Conservation (phyloP, 2,329 filamentous ascomycete genomes). For the Aspergillus clavatus region DNA sequence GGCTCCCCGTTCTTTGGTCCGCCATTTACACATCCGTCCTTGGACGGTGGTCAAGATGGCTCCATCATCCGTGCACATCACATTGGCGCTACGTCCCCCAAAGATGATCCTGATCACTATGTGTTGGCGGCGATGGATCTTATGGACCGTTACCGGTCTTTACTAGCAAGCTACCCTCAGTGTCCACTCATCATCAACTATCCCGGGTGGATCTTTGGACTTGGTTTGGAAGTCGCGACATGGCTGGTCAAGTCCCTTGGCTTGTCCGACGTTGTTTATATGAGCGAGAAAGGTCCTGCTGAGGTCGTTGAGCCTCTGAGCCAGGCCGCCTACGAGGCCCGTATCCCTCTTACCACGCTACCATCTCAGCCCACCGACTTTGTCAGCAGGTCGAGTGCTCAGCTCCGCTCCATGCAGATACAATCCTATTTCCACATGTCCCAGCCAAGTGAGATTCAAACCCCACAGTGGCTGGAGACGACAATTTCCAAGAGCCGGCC, state of each 20-base stretch:
- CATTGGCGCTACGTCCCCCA: slow-evolving; percentile 50
- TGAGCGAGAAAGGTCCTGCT: slow-evolving; percentile 47
- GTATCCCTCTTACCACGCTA: slow-evolving; percentile 42
- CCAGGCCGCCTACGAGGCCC: slow-evolving; percentile 34
- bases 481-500: slow-evolving; percentile 45
- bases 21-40: slow-evolving; percentile 49
- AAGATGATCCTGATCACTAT: slow-evolving; percentile 55
- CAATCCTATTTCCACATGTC: slow-evolving; percentile 57
- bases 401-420: slow-evolving; percentile 55
- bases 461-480: slow-evolving; percentile 42
- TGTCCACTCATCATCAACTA: slow-evolving; percentile 55
- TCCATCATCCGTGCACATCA: slow-evolving; percentile 49
- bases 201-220: slow-evolving; percentile 52
- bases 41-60: slow-evolving; percentile 32
- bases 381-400: slow-evolving; percentile 45
- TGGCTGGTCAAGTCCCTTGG: slow-evolving; percentile 44
- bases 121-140: slow-evolving; percentile 50
- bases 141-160: slow-evolving; percentile 43
- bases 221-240: slow-evolving; percentile 47
- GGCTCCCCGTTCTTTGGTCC: slow-evolving; percentile 51
- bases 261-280: slow-evolving; percentile 50
- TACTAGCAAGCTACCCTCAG: slow-evolving; percentile 38
- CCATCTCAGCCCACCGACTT: slow-evolving; percentile 43
- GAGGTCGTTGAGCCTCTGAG: slow-evolving; percentile 41
- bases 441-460: slow-evolving; percentile 22